These are phyloP conservation scores for Ettlia oleoabundans DNA, from an alignment of 139 green algal species.

Conservation along the genomic window DNA sequence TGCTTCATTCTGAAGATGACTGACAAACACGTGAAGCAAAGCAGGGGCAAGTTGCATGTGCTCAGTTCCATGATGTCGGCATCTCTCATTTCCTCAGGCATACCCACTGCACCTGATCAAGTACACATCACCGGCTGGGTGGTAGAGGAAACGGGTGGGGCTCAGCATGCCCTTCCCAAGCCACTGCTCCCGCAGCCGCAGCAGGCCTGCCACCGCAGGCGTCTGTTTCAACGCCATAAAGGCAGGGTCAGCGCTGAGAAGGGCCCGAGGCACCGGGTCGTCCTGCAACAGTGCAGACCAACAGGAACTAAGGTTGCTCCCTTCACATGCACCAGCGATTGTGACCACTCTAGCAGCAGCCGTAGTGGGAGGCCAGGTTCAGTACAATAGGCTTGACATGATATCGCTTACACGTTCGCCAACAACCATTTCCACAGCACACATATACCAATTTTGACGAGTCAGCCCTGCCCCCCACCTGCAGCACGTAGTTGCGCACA, in stretches of 20 bases:
- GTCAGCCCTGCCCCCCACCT: conserved; percentile 1
- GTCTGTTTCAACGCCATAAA: conserved; percentile 46
- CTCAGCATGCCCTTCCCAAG: conserved; percentile 51
- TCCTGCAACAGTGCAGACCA: conserved; percentile 12
- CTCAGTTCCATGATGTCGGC: neutral
- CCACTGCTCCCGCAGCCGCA: conserved; percentile 51
- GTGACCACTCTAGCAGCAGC: neutral
- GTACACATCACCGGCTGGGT: conserved; percentile 56
- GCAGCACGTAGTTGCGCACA: conserved; percentile 67
- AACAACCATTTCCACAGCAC: too few relatives aligned
- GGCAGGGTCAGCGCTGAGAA: conserved; percentile 69
- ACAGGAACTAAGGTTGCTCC: too few relatives aligned
- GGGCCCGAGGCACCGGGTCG: conserved; percentile 67
- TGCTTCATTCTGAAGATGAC: too few relatives aligned
- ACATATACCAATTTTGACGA: neutral
- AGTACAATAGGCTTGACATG: neutral
- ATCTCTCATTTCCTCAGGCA: neutral
- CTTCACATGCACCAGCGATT: neutral
- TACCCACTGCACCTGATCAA: conserved; percentile 53
- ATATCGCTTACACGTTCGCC: too few relatives aligned
- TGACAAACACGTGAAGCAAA: too few relatives aligned
- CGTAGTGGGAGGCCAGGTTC: neutral
- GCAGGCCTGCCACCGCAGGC: conserved; percentile 42
- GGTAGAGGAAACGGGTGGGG: conserved; percentile 61
- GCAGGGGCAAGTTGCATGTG: neutral